Evolutionary conservation across 768 basidiomycete genomes (phyloP), one percentile per base, ranked within the genome.

Genomic region (Boletus vinaceobasis): DNA sequence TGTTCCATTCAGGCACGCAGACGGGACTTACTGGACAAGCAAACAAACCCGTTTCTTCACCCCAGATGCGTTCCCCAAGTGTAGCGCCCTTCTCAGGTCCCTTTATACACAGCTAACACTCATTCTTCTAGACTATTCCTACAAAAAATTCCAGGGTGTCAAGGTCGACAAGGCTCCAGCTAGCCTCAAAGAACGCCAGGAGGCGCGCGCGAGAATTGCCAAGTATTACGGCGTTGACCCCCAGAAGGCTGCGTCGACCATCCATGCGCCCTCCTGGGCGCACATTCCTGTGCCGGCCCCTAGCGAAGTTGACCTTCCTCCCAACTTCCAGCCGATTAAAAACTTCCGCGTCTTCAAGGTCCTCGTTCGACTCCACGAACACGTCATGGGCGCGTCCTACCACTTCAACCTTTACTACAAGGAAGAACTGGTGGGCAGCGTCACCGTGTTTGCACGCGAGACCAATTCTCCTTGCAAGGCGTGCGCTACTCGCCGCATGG

Each of bases 291-390:
- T 66, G 19, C 56, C 66, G 11, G 36, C 9, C 11, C 19, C 21
- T 11, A 48, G 27, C 21, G 48, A 48, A 37, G 39, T 27, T 21
- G 45, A 23, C 7, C 59, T 67, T 19, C 63, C 67, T 26, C 2
- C 40, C 31, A 40, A 53, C 47, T 57, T 61, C 45, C 45, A 43
- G 48, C 61, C 57, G 10, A 59, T 69, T 32, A 23, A 48, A 27
- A 44, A 58, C 40, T 71, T 61, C 53, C 68, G 70, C 17, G 23
- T 61, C 26, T 70, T 71, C 52, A 53, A 59, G 29, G 57, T 71
- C 31, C 55, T 65, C 26, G 65, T 58, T 48, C 53, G 50, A 31
- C 68, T 70, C 39, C 42, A 43, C 8, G 67, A 71, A 37, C 61
- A 69, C n/a, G 63, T 61, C 2, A 53, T 63, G 37, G 59, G 63